These are phyloP conservation scores for Penicillium sp. DNA, from an alignment of 2,329 filamentous ascomycete species.

Conservation along the genomic window DNA sequence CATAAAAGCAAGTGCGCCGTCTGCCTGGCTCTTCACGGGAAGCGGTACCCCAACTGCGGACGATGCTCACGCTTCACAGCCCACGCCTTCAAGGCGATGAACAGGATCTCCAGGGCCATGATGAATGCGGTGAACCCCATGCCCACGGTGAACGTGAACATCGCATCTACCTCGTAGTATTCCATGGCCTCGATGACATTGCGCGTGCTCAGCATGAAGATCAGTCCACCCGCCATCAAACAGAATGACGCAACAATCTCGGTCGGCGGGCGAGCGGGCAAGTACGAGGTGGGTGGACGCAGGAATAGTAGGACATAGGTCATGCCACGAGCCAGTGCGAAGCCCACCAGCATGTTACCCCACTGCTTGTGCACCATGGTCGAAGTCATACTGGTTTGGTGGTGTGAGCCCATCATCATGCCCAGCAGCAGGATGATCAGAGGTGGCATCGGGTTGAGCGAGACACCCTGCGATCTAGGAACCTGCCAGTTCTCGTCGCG, in stretches of 20 bases:
- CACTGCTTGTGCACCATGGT: slow-evolving; percentile 94
- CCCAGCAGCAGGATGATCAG: slow-evolving; percentile 85
- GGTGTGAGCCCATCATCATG: slow-evolving; percentile 93
- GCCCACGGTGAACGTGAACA: slow-evolving; percentile 89
- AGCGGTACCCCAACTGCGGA: slow-evolving; percentile 34
- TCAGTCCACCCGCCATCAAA: slow-evolving; percentile 79
- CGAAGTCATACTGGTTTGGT: slow-evolving; percentile 78
- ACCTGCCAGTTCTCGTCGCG: slow-evolving; percentile 56
- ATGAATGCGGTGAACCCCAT: slow-evolving; percentile 81
- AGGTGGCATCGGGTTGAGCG: slow-evolving; percentile 85
- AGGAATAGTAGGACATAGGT: slow-evolving; percentile 82
- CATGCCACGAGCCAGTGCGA: slow-evolving; percentile 72
- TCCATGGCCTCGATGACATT: slow-evolving; percentile 80
- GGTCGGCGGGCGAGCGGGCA: slow-evolving; percentile 83
- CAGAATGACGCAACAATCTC: slow-evolving; percentile 88
- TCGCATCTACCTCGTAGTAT: slow-evolving; percentile 75
- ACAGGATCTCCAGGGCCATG: slow-evolving; percentile 80
- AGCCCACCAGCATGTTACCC: slow-evolving; percentile 81
- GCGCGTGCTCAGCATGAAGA: slow-evolving; percentile 87
- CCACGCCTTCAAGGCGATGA: slow-evolving; percentile 87
- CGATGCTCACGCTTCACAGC: slow-evolving; percentile 56
- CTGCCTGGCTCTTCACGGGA: slow-evolving; percentile 21
- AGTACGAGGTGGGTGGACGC: slow-evolving; percentile 74
- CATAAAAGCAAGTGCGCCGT: background rate
- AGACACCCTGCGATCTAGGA: slow-evolving; percentile 70